Percentiles rank a stretch among this genome's conserved stretches.
phyloP scores from a whole-genome alignment of 1,139 yeast species.

The Casaregolazyma lundiana region DNA sequence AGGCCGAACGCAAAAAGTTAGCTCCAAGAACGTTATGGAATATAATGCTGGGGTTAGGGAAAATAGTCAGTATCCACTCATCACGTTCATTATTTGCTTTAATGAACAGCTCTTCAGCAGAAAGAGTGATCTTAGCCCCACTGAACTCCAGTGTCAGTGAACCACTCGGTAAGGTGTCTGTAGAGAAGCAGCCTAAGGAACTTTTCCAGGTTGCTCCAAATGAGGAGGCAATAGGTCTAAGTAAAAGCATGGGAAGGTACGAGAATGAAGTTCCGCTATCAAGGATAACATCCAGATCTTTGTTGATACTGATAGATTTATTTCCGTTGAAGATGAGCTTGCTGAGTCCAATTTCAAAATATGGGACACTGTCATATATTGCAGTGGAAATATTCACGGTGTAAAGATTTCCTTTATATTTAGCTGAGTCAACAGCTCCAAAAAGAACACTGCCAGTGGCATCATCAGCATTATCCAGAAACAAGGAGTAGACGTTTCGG shows the following conservation, averaged over 20 bases:
- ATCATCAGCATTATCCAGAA: slow-evolving; percentile 40
- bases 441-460: slow-evolving; percentile 46
- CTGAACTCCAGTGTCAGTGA: slow-evolving; percentile 37
- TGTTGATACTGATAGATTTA: slow-evolving; percentile 24
- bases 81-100: neutral
- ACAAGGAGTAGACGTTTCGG: slow-evolving; percentile 48
- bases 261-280: slow-evolving; percentile 14
- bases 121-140: slow-evolving; percentile 40
- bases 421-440: slow-evolving; percentile 55
- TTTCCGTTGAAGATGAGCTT: neutral
- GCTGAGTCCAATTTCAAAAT: slow-evolving; percentile 11
- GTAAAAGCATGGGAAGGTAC: slow-evolving; percentile 21
- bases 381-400: slow-evolving; percentile 27
- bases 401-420: slow-evolving; percentile 44
- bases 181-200: slow-evolving; percentile 12
- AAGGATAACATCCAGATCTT: slow-evolving; percentile 4
- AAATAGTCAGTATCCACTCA: neutral
- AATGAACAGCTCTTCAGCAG: slow-evolving; percentile 24
- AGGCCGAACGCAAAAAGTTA: slow-evolving; percentile 59
- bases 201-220: slow-evolving; percentile 18
- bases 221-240: slow-evolving; percentile 15
- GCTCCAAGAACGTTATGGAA: slow-evolving; percentile 50
- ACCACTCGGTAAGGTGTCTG: slow-evolving; percentile 10
- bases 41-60: neutral
- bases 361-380: too few relatives aligned